Base-by-base conservation (phyloP, 257 asterid genomes). In the Paulownia fortunei region DNA sequence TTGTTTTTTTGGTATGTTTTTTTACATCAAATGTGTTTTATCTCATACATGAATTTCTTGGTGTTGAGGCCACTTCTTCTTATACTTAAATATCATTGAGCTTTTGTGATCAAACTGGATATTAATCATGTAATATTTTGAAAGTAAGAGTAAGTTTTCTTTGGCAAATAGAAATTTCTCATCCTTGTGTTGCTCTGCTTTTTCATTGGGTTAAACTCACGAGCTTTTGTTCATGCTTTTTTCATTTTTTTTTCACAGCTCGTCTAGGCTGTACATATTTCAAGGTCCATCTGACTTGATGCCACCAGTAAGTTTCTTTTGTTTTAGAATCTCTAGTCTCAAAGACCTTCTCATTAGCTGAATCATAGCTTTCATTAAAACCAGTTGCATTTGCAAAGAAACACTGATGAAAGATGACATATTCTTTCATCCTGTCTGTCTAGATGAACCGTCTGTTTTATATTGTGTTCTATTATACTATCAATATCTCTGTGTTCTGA, bases 211-310 rank as follows among this genome's bases (percentile, higher is more conserved):
- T 18, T 72, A 23, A n/a, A 63, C 41, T 49, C 47, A 13, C 47
- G 24, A 51, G 11, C 66, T 54, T 63, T 51, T 72, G 47, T n/a
- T 79, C 63, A 70, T 79, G 72, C 15, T 49, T 67, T 61, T 76
- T 36, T 73, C 41, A 68, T 46, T 42, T 46, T 78, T 34, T 67
- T 81, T 82, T 56, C 67, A 64, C 92, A 95, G 99, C 66, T 95
- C 99, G 34, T 85, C 99, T 39, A 93, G 99, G 87, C 84, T 95
- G 64, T 95, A 93, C 81, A 86, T 95, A 82, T 91, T 95, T 58
- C 97, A 93, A 90, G 98, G 99, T 23, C 99, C 99, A 64, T 37
- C 87, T 46, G 98, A 91, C 55, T 84, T 95, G 92, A 95, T 95
- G 99, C 97, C 90, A 11, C 91, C 85, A 63, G 99, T 95, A 87